Base-by-base conservation (phyloP, 164 flowering plant genomes). In the Chloranthus sessilifolius region DNA sequence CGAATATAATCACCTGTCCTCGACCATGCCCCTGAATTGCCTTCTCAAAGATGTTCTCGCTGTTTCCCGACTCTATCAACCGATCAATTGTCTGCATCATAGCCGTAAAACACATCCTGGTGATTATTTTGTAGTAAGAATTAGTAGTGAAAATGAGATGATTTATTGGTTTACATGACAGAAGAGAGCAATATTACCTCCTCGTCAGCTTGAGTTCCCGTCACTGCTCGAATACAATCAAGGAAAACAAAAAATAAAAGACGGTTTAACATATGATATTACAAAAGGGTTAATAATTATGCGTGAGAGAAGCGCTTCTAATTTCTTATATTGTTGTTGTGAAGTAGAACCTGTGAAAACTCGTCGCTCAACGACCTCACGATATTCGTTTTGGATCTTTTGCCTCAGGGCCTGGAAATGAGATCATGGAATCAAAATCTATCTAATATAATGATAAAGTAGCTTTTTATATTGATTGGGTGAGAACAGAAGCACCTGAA, bases 21-120 rank as follows among this genome's bases (percentile, higher is more conserved):
- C 89, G 71, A 29, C 92, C 95, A 58, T 87, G 91, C 51, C 77
- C 87, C 37, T 74, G 81, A 58, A 87, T 78, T 39, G 96, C 96
- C 59, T 74, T 80, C 58, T 80, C 79, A 59, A 83, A 83, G 33
- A 87, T 87, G 65, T 87, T 89, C 61, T 87, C 96, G 42, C 87
- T 75, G 17, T 82, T 77, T 53, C 96, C 96, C 7, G 92, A 76
- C 65, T 87, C 96, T 46, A 87, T 87, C 53, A 87, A 64, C 48
- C 50, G 55, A 49, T 87, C 96, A 62, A 87, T 78, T 36, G 88
- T 87, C 92, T 84, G 72, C 23, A 43, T 7, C 35, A n/a, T 19
- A 16, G 42, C 19, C 2, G 8, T 24, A 35, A 1, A 37, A 16
- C n/a, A n/a, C n/a, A n/a, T n/a, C n/a, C n/a, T n/a, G n/a, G n/a